Conservation (phyloP, 371 early-diverging fungal species). For the Saksenaea oblongispora region DNA sequence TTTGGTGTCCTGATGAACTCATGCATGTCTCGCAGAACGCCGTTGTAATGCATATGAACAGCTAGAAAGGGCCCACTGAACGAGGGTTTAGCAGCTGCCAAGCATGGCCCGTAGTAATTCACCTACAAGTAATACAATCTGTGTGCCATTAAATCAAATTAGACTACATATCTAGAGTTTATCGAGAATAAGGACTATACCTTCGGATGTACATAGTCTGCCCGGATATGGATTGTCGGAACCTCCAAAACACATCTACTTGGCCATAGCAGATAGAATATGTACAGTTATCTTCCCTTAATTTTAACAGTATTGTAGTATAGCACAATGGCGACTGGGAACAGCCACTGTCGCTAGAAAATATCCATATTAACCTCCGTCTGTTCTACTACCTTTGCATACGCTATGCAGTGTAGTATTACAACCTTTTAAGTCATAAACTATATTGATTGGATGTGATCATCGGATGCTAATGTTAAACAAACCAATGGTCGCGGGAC, state of each 20-base stretch:
- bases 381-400: constrained; percentile 33
- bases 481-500: constrained; percentile 44
- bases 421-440: constrained; percentile 16
- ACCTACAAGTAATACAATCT: too few relatives aligned
- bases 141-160: too few relatives aligned
- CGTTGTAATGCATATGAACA: too few relatives aligned
- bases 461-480: constrained; percentile 20
- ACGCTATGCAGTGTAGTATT: constrained; percentile 16
- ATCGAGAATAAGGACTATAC: too few relatives aligned
- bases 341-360: constrained; percentile 39
- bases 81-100: too few relatives aligned
- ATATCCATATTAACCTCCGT: constrained; percentile 50
- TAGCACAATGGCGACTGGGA: constrained; percentile 60
- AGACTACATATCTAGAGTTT: too few relatives aligned
- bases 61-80: too few relatives aligned
- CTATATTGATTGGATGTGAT: neutral
- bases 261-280: constrained; percentile 46
- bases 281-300: neutral
- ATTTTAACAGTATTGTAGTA: constrained; percentile 16
- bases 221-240: constrained; percentile 68
- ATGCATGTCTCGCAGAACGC: too few relatives aligned
- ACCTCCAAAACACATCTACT: constrained; percentile 49
- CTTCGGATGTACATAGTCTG: constrained; percentile 60
- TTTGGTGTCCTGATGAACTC: too few relatives aligned
- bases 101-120: too few relatives aligned